A percentile compares a stretch with the other conserved stretches of the same genome.
These are phyloP conservation scores for Gossypium longicalyx DNA, from an alignment of 345 rosid genomes.

Conservation along the genomic window DNA sequence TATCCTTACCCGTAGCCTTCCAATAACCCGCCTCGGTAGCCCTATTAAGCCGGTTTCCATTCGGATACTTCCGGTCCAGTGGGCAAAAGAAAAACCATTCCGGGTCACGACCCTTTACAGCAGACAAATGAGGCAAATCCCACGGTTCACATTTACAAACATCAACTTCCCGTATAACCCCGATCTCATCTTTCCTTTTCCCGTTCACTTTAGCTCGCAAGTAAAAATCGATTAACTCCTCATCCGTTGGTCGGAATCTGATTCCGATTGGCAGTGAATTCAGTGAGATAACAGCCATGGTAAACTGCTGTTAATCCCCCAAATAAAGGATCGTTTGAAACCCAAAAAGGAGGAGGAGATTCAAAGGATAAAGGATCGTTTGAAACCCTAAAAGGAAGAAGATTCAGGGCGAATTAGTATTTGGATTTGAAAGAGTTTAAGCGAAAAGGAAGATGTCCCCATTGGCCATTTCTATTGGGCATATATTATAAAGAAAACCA, in stretches of 20 bases:
- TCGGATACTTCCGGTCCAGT: constrained; percentile 81
- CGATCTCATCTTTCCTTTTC: constrained; percentile 42
- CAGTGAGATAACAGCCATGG: constrained; percentile 30
- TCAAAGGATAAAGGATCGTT: background rate
- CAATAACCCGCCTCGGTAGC: constrained; percentile 81
- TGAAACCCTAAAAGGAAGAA: background rate
- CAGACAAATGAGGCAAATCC: constrained; percentile 83
- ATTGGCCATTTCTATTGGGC: background rate
- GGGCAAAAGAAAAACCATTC: constrained; percentile 99
- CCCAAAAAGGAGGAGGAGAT: background rate
- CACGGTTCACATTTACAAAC: constrained; percentile 91
- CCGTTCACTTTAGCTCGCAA: constrained; percentile 77
- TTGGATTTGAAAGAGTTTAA: background rate
- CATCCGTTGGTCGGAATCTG: constrained; percentile 89
- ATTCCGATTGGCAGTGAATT: constrained; percentile 72
- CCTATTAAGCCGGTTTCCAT: constrained; percentile 69
- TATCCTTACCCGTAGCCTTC: constrained; percentile 94
- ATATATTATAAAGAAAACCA: background rate
- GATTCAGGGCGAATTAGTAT: background rate
- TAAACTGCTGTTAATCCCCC: background rate
- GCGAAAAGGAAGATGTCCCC: background rate
- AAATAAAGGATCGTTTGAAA: background rate
- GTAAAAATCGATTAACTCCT: constrained; percentile 68
- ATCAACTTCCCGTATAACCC: constrained; percentile 71
- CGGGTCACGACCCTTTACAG: constrained; percentile 47